Conservation (phyloP, 306 rosid species). For the Castanea sativa region DNA sequence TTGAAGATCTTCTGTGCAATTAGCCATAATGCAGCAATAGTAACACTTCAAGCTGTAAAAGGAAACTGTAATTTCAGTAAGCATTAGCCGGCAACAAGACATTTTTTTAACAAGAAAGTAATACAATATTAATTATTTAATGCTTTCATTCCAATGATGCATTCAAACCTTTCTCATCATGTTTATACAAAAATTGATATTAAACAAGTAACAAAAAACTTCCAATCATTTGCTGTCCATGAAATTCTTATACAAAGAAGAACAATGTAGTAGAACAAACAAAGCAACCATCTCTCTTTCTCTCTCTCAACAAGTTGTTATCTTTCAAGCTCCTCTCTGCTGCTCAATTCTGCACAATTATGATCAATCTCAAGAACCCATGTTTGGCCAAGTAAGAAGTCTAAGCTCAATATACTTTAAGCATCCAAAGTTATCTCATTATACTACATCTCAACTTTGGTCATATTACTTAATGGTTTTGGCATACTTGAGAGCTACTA, state of each 20-base stretch:
- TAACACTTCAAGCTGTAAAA: slow-evolving; percentile 6
- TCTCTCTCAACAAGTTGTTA: neutral
- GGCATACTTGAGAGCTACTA: too few relatives aligned
- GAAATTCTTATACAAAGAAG: too few relatives aligned
- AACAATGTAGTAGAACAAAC: too few relatives aligned
- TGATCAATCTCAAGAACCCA: neutral
- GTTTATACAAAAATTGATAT: neutral
- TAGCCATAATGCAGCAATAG: neutral
- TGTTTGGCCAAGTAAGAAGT: neutral
- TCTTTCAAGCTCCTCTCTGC: neutral
- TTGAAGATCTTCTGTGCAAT: too few relatives aligned
- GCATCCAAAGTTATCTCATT: neutral
- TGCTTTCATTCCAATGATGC: slow-evolving; percentile 22
- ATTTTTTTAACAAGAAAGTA: neutral
- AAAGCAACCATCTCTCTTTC: too few relatives aligned
- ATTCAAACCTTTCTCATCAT: slow-evolving; percentile 16
- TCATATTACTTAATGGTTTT: neutral
- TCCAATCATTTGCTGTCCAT: too few relatives aligned
- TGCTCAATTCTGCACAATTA: neutral
- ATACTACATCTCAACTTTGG: neutral
- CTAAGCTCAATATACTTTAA: neutral
- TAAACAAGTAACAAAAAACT: too few relatives aligned
- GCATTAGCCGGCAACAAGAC: slow-evolving; percentile 37
- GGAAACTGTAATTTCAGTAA: neutral
- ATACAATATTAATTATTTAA: neutral